phyloP scores from a whole-genome alignment of 495 filamentous ascomycete genomes.

The Letharia lupina region DNA sequence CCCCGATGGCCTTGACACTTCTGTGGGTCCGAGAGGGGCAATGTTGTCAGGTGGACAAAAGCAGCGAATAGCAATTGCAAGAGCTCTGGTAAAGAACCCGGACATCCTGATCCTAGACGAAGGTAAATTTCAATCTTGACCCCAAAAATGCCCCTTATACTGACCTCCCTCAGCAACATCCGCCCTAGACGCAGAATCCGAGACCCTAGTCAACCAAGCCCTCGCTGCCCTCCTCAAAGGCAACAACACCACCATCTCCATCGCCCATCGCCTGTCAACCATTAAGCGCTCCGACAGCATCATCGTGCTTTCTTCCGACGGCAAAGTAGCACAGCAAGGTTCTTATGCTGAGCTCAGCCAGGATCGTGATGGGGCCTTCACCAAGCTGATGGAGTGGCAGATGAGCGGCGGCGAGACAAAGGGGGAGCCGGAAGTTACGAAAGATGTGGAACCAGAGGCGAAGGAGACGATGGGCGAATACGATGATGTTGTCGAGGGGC shows the following conservation, averaged over 20 bases:
- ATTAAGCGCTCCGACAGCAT: slow-evolving; percentile 92
- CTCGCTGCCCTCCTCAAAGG: slow-evolving; percentile 70
- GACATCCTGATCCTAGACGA: slow-evolving; percentile 96
- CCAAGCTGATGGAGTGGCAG: slow-evolving; percentile 97
- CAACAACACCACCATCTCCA: slow-evolving; percentile 90
- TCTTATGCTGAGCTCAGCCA: slow-evolving; percentile 67
- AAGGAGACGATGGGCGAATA: slow-evolving; percentile 19
- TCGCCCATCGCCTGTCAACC: slow-evolving; percentile 88
- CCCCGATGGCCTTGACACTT: slow-evolving; percentile 89
- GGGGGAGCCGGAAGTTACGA: slow-evolving; percentile 33
- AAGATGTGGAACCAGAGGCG: slow-evolving; percentile 24
- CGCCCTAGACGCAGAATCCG: slow-evolving; percentile 93
- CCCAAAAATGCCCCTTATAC: not conserved
- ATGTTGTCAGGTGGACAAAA: slow-evolving; percentile 96
- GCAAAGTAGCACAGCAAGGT: slow-evolving; percentile 82
- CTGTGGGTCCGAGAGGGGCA: slow-evolving; percentile 83
- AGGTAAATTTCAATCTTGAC: slow-evolving; percentile 14
- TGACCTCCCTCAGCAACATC: slow-evolving; percentile 52
- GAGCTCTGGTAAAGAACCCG: slow-evolving; percentile 88
- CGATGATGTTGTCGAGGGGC: slow-evolving; percentile 14
- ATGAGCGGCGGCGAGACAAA: slow-evolving; percentile 70
- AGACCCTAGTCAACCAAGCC: slow-evolving; percentile 89
- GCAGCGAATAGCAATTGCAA: slow-evolving; percentile 93
- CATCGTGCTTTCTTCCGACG: slow-evolving; percentile 77
- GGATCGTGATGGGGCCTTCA: slow-evolving; percentile 72